Conservation (phyloP, 2,329 filamentous ascomycete species). For the Celoporthe dispersa region DNA sequence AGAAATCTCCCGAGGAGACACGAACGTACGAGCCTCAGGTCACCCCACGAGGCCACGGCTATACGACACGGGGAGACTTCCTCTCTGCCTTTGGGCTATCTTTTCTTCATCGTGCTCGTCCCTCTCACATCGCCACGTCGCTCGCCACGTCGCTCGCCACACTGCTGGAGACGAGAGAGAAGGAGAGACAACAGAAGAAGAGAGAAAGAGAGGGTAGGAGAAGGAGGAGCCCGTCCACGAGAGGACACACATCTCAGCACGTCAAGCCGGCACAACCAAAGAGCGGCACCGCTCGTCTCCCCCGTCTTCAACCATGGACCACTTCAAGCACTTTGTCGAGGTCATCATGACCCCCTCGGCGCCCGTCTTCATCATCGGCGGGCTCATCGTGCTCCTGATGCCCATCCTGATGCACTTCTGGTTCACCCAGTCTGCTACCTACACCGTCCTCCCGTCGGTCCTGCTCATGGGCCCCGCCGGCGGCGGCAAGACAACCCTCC, state of each 20-base stretch:
- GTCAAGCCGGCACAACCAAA: background rate
- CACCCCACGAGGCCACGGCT: constrained; percentile 14
- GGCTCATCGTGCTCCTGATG: constrained; percentile 71
- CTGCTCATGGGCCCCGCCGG: constrained; percentile 81
- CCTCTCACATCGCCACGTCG: background rate
- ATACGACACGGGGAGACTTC: constrained; percentile 19
- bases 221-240: background rate
- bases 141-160: background rate
- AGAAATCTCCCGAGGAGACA: constrained; percentile 12
- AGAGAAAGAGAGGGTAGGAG: background rate
- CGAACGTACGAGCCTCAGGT: constrained; percentile 20
- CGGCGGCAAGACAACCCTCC: constrained; percentile 84
- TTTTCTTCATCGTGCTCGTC: background rate
- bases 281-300: background rate
- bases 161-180: constrained; percentile 2
- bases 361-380: constrained; percentile 67
- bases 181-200: background rate
- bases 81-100: background rate
- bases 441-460: constrained; percentile 74
- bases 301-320: constrained; percentile 40
- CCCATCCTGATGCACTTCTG: constrained; percentile 79
- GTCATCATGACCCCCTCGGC: constrained; percentile 63
- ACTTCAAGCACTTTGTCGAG: constrained; percentile 50
- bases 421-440: constrained; percentile 70
- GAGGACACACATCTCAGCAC: background rate